phyloP scores from a whole-genome alignment of 2,329 filamentous ascomycete species.

The Scytalidium sp. region DNA sequence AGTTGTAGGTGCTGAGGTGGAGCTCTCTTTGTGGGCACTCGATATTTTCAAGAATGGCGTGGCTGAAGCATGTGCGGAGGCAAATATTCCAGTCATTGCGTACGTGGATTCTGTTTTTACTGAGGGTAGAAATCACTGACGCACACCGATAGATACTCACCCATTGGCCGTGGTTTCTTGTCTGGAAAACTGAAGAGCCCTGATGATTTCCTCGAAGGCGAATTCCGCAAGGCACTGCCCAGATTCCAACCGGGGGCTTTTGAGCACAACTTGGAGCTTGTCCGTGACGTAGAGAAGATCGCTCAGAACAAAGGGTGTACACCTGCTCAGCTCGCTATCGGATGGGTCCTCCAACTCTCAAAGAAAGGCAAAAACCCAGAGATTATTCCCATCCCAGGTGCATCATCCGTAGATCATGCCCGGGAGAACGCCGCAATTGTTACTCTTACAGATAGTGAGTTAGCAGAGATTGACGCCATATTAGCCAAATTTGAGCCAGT shows the following conservation, averaged over 20 bases:
- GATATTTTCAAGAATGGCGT: conserved; percentile 36
- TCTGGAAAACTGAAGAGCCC: conserved; percentile 47
- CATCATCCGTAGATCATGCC: conserved; percentile 53
- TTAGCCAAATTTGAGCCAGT: conserved; percentile 44
- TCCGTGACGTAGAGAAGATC: conserved; percentile 52
- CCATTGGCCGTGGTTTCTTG: conserved; percentile 61
- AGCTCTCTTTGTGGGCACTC: conserved; percentile 38
- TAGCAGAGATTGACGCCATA: conserved; percentile 47
- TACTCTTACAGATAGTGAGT: conserved; percentile 46
- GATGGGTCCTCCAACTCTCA: conserved; percentile 54
- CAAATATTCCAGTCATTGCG: conserved; percentile 66
- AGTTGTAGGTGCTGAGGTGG: conserved; percentile 45
- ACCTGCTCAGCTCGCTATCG: conserved; percentile 62
- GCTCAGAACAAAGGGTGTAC: conserved; percentile 60
- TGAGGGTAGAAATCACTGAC: conserved; percentile 3
- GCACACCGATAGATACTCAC: conserved; percentile 52
- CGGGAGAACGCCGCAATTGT: conserved; percentile 56
- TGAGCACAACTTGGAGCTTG: conserved; percentile 60
- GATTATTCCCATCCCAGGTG: conserved; percentile 66
- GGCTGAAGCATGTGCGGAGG: conserved; percentile 51
- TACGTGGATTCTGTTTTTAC: conserved; percentile 14
- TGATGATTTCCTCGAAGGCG: conserved; percentile 54
- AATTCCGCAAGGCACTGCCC: conserved; percentile 55
- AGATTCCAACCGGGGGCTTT: conserved; percentile 64
- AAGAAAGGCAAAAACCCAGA: conserved; percentile 24